Evolutionary conservation across 352 stramenopile genomes (phyloP), one percentile per base, ranked within the genome.

Genomic region (Phytophthora rubi): DNA sequence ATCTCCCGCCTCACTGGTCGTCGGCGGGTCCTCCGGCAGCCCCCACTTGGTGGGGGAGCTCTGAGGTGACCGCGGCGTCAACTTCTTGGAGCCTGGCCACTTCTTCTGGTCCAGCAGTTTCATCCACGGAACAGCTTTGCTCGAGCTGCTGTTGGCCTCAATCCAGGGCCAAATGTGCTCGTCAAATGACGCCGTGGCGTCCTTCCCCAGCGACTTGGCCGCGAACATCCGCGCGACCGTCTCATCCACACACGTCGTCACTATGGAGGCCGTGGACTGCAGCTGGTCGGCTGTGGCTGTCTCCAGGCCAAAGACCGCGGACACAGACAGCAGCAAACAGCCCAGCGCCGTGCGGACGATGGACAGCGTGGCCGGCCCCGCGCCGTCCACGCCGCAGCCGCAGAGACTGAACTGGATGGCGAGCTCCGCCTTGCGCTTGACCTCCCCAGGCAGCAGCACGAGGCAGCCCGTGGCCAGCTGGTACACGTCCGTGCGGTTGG

Each of bases 81-180:
- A 68, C 26, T 79, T 77, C 52, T 90, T 85, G 0, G 68, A 80
- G 4, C 71, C 80, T 0, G 86, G 87, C 86, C 86, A 94, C 33
- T 93, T 91, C 16, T 80, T 79, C 8, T 82, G 68, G 51, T 95
- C 85, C 6, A 93, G 42, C 4, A 94, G 63, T 59, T 91, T 90
- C 16, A 92, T 69, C 88, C 88, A 95, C 47, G 83, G 80, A 7
- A 90, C 62, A 7, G 71, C 74, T 48, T 88, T 88, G 48, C 13
- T 67, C 0, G 61, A 28, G 30, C 59, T 61, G n/a, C 63, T 67
- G 9, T 86, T 84, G 7, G 80, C 54, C 33, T 95, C 81, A 12
- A 93, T 86, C 83, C 83, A 95, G 3, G 76, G 71, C 84, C 82
- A 92, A 28, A 88, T 64, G 7, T 82, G 66, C 10, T 77, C 62